Conservation (phyloP, 2,329 filamentous ascomycete species). For the Mollisiaceae sp. region DNA sequence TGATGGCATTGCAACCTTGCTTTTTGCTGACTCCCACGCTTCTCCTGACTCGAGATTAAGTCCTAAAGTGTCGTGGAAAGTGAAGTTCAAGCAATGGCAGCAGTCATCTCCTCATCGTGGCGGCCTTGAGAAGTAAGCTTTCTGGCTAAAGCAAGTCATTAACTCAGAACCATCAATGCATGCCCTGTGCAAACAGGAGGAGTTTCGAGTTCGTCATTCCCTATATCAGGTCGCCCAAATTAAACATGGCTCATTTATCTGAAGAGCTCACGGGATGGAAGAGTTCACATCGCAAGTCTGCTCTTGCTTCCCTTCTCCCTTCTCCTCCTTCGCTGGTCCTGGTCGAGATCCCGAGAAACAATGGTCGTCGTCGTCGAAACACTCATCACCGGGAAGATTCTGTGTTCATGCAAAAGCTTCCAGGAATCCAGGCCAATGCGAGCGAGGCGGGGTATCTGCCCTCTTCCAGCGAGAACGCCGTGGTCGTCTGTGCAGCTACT, state of each 20-base stretch:
- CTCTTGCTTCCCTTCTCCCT: constrained; percentile 1
- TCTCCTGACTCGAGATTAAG: constrained; percentile 12
- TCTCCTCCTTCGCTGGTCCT: background rate
- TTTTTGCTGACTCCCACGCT: background rate
- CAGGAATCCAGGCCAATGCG: constrained; percentile 10
- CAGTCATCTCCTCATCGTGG: constrained; percentile 17
- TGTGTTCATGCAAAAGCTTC: constrained; percentile 21
- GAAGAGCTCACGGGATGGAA: background rate
- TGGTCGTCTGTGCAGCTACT: constrained; percentile 31
- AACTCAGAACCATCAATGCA: constrained; percentile 11
- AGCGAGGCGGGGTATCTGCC: constrained; percentile 27
- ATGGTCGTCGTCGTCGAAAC: constrained; percentile 16
- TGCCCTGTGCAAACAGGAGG: constrained; percentile 13
- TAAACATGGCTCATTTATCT: constrained; percentile 11
- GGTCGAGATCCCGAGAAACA: constrained; percentile 15
- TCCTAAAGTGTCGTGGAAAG: constrained; percentile 4
- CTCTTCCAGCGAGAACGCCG: constrained; percentile 24
- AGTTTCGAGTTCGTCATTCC: constrained; percentile 11
- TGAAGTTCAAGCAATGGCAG: background rate
- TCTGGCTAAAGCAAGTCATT: constrained; percentile 20
- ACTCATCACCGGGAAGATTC: constrained; percentile 19
- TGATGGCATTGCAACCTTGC: constrained; percentile 2
- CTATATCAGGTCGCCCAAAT: constrained; percentile 12
- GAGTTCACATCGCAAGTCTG: background rate
- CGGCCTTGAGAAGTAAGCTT: constrained; percentile 17